phyloP scores from a whole-genome alignment of 352 stramenopile genomes.

The Globisporangium radiosum region DNA sequence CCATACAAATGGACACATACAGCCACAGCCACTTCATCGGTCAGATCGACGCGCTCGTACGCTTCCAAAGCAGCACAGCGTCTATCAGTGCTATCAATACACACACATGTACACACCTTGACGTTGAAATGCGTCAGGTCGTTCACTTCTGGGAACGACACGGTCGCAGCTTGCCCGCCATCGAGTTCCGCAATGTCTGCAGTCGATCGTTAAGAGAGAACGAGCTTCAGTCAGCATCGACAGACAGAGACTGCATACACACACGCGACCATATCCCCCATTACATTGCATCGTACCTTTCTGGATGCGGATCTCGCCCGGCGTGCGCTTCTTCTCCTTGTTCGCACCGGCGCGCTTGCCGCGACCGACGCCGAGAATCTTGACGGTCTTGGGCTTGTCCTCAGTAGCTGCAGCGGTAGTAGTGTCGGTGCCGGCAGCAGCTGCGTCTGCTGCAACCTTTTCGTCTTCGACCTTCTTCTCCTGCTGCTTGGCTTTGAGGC shows the following conservation, averaged over 20 bases:
- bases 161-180: constrained; percentile 92
- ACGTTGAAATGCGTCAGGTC: constrained; percentile 93
- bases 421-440: constrained; percentile 16
- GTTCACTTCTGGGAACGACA: constrained; percentile 96
- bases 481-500: constrained; percentile 79
- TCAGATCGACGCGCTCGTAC: background rate
- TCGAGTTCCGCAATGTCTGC: constrained; percentile 97
- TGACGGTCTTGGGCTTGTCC: constrained; percentile 69
- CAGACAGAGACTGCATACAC: background rate
- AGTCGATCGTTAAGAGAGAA: background rate
- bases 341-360: constrained; percentile 54
- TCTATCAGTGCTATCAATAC: background rate
- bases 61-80: too few relatives aligned
- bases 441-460: constrained; percentile 13
- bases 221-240: background rate
- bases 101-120: constrained; percentile 32
- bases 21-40: constrained; percentile 1
- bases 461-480: constrained; percentile 83
- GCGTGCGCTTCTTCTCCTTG: constrained; percentile 92
- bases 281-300: constrained; percentile 78
- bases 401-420: constrained; percentile 13
- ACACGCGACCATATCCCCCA: background rate
- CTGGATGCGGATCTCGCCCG: constrained; percentile 97
- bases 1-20: constrained; percentile 28
- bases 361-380: constrained; percentile 78